Evolutionary conservation across 257 asterid species (phyloP).

Genomic region (Nemophila menziesii): DNA sequence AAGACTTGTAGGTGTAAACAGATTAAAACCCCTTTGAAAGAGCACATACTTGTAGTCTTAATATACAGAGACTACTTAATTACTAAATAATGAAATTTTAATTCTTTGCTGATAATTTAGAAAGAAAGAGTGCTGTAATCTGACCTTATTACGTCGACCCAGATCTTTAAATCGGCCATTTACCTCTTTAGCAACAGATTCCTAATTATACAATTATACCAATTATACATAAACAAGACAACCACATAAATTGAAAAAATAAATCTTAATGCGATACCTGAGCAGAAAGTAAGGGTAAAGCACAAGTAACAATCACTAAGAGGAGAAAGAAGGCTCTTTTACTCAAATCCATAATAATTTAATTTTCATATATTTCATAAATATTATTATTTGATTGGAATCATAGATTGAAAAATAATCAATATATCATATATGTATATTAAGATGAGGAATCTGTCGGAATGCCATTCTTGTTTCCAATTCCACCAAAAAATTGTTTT

Average conservation of each 20-base stretch:
- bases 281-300: constrained; percentile 22
- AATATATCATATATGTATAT: no score
- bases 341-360: constrained; percentile 16
- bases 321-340: constrained; percentile 4
- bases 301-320: constrained; percentile 4
- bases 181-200: constrained; percentile 30
- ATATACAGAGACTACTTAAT: no score
- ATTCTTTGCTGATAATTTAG: background rate
- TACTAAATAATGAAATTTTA: no score
- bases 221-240: background rate
- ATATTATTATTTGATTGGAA: no score
- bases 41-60: background rate
- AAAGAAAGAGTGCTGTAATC: constrained; percentile 10
- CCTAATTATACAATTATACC: constrained; percentile 17
- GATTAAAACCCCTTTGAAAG: background rate
- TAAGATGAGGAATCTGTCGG: no score
- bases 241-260: no score
- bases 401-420: no score
- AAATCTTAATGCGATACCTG: constrained; percentile 12
- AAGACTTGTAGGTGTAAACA: background rate
- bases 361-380: no score
- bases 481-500: no score
- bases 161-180: constrained; percentile 32
- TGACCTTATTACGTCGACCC: constrained; percentile 64
- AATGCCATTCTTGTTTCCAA: no score